phyloP scores from a whole-genome alignment of 1,284 basidiomycete genomes.

The Moniliophthora roreri region DNA sequence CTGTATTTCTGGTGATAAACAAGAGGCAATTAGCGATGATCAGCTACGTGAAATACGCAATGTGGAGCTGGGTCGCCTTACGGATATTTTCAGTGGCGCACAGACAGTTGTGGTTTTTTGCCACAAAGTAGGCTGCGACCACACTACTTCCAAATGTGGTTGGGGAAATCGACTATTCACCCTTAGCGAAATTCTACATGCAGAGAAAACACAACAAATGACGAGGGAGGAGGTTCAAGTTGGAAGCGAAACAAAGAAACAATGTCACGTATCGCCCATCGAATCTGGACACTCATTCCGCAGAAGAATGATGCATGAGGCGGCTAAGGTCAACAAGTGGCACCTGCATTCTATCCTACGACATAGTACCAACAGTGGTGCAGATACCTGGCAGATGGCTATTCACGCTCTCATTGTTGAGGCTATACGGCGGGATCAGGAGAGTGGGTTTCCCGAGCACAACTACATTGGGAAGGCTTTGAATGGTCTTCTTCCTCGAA shows the following conservation, averaged over 20 bases:
- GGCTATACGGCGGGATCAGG: slow-evolving; percentile 21
- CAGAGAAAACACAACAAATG: slow-evolving; percentile 16
- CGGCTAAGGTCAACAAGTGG: slow-evolving; percentile 19
- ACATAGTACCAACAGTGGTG: slow-evolving; percentile 20
- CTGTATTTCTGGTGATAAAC: slow-evolving; percentile 19
- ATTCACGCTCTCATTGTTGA: slow-evolving; percentile 27
- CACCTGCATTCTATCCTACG: slow-evolving; percentile 25
- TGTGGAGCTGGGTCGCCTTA: slow-evolving; percentile 20
- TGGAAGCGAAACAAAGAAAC: background rate
- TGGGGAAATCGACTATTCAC: slow-evolving; percentile 25
- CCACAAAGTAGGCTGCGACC: slow-evolving; percentile 20
- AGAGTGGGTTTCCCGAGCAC: slow-evolving; percentile 16
- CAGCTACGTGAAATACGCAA: slow-evolving; percentile 5
- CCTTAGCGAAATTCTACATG: slow-evolving; percentile 24
- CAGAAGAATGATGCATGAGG: slow-evolving; percentile 17
- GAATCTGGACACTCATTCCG: slow-evolving; percentile 18
- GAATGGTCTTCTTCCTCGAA: slow-evolving; percentile 26
- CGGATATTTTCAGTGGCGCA: slow-evolving; percentile 24
- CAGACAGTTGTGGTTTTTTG: slow-evolving; percentile 23
- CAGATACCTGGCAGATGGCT: slow-evolving; percentile 22
- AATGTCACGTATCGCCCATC: background rate
- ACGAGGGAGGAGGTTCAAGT: background rate
- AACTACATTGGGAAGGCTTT: slow-evolving; percentile 22
- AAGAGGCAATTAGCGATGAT: slow-evolving; percentile 15
- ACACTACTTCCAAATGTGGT: slow-evolving; percentile 17